phyloP scores from a whole-genome alignment of 2,329 filamentous ascomycete genomes.

The Emergomyces africanus region DNA sequence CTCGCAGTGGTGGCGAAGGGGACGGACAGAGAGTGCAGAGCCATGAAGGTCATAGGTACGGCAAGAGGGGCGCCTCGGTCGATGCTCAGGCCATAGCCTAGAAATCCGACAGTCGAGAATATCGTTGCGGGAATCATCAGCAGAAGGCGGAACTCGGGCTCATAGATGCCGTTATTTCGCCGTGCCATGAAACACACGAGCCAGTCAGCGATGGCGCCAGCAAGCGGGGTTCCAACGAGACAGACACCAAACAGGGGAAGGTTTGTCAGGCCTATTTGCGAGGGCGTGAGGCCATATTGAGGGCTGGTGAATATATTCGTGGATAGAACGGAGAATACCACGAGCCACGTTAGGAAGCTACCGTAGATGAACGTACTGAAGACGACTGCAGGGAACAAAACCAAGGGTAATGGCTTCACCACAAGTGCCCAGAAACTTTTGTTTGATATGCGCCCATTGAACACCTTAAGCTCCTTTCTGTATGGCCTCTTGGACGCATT shows the following conservation, averaged over 20 bases:
- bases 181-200: constrained; percentile 22
- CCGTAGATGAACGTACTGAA: constrained; percentile 26
- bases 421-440: constrained; percentile 7
- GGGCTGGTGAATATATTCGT: constrained; percentile 18
- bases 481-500: constrained; percentile 1
- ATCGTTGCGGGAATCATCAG: constrained; percentile 13
- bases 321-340: constrained; percentile 25
- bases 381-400: constrained; percentile 21
- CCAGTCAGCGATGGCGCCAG: constrained; percentile 18
- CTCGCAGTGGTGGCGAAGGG: constrained; percentile 27
- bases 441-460: constrained; percentile 6
- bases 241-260: constrained; percentile 19
- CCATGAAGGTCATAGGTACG: constrained; percentile 24
- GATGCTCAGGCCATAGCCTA: constrained; percentile 29
- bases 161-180: constrained; percentile 26
- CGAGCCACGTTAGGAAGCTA: constrained; percentile 24
- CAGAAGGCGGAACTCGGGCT: constrained; percentile 27
- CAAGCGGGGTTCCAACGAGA: constrained; percentile 16
- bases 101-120: constrained; percentile 25
- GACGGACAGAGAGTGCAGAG: constrained; percentile 24
- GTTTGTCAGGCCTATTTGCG: constrained; percentile 23
- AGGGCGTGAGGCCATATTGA: constrained; percentile 25
- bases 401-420: constrained; percentile 16
- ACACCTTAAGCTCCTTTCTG: constrained; percentile 1
- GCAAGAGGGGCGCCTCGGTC: constrained; percentile 17